A percentile compares a stretch with the other conserved stretches of the same genome.
Evolutionary conservation across 2,329 filamentous ascomycete genomes (phyloP).

Genomic region (Chrysosporium queenslandicum): DNA sequence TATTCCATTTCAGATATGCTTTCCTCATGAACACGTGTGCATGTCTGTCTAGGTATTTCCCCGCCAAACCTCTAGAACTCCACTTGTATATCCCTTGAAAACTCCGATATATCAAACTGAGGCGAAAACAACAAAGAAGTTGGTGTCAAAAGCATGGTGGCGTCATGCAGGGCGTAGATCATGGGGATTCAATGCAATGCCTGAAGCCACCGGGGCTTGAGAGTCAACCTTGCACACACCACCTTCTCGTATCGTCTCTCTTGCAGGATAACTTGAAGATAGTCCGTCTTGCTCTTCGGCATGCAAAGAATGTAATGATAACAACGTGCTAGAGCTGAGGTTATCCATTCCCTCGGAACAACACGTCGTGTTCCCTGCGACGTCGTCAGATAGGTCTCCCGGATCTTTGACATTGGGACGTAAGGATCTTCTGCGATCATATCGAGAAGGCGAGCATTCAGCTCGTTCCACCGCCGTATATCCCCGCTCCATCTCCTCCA

Average conservation of each 20-base stretch:
- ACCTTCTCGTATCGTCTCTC: neutral
- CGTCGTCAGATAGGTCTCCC: too few relatives aligned
- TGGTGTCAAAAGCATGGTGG: too few relatives aligned
- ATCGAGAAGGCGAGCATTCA: neutral
- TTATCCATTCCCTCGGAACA: neutral
- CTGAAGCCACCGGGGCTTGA: neutral
- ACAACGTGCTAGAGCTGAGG: slow-evolving; percentile 13
- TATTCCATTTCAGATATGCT: neutral
- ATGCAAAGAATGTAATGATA: slow-evolving; percentile 8
- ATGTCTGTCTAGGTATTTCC: neutral
- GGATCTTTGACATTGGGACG: too few relatives aligned
- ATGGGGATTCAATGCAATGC: neutral
- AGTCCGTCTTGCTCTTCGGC: neutral
- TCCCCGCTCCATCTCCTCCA: slow-evolving; percentile 3
- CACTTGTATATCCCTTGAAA: neutral
- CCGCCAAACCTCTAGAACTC: too few relatives aligned
- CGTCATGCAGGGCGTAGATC: neutral
- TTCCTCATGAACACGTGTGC: neutral
- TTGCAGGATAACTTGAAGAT: neutral
- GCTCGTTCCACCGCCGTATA: neutral
- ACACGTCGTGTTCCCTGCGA: too few relatives aligned
- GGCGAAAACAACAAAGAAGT: neutral
- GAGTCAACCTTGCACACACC: neutral
- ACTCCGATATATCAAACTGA: neutral
- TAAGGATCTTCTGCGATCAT: too few relatives aligned